Conservation (phyloP, 2,329 filamentous ascomycete species). For the Amphichorda felina region DNA sequence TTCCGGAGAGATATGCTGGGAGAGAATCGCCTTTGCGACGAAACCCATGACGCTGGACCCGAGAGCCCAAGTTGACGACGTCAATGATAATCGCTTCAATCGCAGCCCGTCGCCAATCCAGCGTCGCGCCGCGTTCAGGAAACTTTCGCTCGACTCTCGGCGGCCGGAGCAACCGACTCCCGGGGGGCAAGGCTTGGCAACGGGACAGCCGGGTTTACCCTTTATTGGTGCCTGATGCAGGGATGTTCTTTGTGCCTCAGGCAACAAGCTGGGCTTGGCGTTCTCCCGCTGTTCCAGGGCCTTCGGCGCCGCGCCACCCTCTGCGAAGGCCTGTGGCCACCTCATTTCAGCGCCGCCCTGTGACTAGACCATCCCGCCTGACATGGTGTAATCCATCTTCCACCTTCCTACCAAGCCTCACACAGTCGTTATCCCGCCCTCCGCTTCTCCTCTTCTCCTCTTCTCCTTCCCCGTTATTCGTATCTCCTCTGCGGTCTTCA, state of each 20-base stretch:
- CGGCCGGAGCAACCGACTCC: not conserved
- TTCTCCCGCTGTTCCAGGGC: not conserved
- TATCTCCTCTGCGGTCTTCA: too few species aligned
- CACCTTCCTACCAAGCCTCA: not conserved
- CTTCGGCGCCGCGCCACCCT: not conserved
- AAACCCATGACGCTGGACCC: not conserved
- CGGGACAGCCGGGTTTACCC: too few species aligned
- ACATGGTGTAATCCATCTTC: not conserved
- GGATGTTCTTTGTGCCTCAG: too few species aligned
- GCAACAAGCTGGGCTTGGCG: too few species aligned
- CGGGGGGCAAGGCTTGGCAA: not conserved
- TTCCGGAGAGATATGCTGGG: not conserved
- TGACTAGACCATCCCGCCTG: not conserved
- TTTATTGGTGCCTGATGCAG: too few species aligned
- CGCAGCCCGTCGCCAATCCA: not conserved
- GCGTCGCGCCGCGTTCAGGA: not conserved
- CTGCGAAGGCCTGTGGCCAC: too few species aligned
- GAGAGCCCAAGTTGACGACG: not conserved
- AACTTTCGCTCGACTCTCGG: not conserved
- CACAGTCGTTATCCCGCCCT: too few species aligned
- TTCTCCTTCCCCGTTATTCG: not conserved
- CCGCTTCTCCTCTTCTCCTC: not conserved
- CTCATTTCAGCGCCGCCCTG: too few species aligned
- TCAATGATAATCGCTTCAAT: not conserved
- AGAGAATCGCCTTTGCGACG: too few species aligned